These are phyloP conservation scores for Amborella trichopoda DNA, from an alignment of 164 flowering plant species.

Conservation along the genomic window DNA sequence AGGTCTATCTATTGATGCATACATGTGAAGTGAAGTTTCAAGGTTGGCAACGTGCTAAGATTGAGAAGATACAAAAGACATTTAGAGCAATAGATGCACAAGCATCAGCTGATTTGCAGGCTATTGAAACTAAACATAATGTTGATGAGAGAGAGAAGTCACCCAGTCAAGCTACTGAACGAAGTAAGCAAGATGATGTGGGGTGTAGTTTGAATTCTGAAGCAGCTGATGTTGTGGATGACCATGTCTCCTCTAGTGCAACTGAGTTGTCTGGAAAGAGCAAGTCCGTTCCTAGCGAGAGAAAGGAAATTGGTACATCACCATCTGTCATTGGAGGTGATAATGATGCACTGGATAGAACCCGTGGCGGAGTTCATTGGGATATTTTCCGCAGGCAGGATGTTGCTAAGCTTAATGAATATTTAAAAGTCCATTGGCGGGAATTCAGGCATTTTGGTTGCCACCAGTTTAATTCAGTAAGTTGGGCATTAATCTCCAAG, in stretches of 20 bases:
- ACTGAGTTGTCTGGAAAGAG: conserved; percentile 6
- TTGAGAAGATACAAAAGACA: conserved; percentile 21
- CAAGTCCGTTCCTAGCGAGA: conserved; percentile 12
- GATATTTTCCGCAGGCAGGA: conserved; percentile 83
- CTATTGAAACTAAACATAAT: conserved; percentile 1
- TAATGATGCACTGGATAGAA: conserved; percentile 9
- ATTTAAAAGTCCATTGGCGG: conserved; percentile 36
- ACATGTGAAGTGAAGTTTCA: conserved; percentile 39
- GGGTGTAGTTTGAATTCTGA: conserved; percentile 13
- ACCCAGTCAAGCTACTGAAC: conserved; percentile 23
- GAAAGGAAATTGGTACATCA: conserved; percentile 15
- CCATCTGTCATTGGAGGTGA: conserved; percentile 10
- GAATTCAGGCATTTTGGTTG: conserved; percentile 25
- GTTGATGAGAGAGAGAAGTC: conserved; percentile 17
- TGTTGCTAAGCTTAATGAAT: conserved; percentile 60
- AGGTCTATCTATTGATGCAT: conserved; percentile 86
- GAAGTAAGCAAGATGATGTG: conserved; percentile 14
- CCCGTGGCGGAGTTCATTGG: conserved; percentile 57
- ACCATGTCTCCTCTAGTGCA: conserved; percentile 13
- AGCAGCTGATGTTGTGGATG: conserved; percentile 25
- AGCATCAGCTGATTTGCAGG: conserved; percentile 16
- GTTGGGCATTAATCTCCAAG: too few species aligned
- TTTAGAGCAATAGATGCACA: conserved; percentile 19
- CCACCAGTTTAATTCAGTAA: conserved; percentile 24
- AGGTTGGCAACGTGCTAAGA: conserved; percentile 24